These are phyloP conservation scores for Ichthyophthirius multifiliis DNA, from an alignment of 169 alveolate species.

Conservation along the genomic window DNA sequence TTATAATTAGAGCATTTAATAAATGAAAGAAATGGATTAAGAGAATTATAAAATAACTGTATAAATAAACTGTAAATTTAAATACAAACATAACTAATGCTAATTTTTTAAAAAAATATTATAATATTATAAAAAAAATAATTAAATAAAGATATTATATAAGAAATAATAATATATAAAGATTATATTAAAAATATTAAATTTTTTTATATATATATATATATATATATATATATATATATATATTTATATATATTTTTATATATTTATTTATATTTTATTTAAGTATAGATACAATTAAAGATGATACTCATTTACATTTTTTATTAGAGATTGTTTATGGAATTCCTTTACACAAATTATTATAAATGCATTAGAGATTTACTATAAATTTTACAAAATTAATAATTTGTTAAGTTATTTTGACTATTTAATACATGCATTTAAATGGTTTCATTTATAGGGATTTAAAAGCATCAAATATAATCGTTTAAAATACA, in stretches of 20 bases:
- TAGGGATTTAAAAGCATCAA: constrained; percentile 20
- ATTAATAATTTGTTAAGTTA: background rate
- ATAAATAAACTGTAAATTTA: background rate
- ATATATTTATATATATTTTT: too few relatives aligned
- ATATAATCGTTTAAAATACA: background rate
- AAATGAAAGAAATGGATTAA: constrained; percentile 13
- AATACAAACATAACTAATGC: background rate
- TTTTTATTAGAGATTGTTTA: background rate
- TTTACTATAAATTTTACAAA: background rate
- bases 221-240: too few relatives aligned
- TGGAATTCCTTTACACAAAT: constrained; percentile 12
- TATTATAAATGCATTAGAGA: background rate
- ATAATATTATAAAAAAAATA: too few relatives aligned
- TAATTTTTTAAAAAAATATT: too few relatives aligned
- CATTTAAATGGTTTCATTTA: background rate
- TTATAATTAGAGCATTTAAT: background rate
- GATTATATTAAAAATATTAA: background rate
- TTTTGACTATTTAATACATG: background rate
- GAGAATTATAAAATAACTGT: background rate
- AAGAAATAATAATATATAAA: background rate
- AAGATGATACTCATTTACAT: background rate
- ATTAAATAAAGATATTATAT: too few relatives aligned
- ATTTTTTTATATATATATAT: background rate
- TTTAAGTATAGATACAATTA: background rate
- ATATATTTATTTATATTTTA: background rate